These are phyloP conservation scores for Colletotrichum orchidophilum DNA, from an alignment of 2,329 filamentous ascomycete species.

Conservation along the genomic window DNA sequence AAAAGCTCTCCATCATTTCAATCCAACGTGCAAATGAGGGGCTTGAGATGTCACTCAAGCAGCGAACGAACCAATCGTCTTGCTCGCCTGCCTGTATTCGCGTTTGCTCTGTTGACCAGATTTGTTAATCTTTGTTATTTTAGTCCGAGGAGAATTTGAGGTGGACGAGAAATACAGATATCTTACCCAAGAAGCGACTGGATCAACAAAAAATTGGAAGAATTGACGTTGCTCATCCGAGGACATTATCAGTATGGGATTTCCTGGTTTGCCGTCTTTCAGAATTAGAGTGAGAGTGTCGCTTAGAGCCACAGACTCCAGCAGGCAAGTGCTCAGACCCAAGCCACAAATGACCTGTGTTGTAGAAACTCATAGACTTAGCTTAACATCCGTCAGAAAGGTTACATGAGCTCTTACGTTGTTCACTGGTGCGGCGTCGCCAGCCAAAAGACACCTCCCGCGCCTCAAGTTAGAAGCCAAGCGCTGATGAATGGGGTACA, in stretches of 20 bases:
- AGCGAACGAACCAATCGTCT: neutral
- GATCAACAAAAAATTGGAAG: neutral
- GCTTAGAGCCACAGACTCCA: neutral
- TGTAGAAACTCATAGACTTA: neutral
- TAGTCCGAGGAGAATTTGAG: neutral
- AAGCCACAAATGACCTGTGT: neutral
- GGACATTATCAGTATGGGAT: neutral
- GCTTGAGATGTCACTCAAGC: neutral
- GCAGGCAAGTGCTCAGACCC: neutral
- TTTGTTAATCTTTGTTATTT: neutral
- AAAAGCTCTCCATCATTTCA: neutral
- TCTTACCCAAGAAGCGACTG: neutral
- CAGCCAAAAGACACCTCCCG: neutral
- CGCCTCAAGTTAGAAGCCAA: neutral
- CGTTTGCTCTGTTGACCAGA: neutral
- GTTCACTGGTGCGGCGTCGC: neutral
- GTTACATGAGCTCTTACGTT: neutral
- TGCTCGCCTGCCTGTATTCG: neutral
- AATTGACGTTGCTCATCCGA: neutral
- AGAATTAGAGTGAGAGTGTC: neutral
- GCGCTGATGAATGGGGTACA: neutral
- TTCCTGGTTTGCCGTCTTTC: neutral
- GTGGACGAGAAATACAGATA: neutral
- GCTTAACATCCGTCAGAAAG: neutral
- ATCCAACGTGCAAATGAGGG: neutral